A percentile compares a stretch with the other conserved stretches of the same genome.
phyloP scores from a whole-genome alignment of 306 rosid genomes.

The Cucumis hystrix region DNA sequence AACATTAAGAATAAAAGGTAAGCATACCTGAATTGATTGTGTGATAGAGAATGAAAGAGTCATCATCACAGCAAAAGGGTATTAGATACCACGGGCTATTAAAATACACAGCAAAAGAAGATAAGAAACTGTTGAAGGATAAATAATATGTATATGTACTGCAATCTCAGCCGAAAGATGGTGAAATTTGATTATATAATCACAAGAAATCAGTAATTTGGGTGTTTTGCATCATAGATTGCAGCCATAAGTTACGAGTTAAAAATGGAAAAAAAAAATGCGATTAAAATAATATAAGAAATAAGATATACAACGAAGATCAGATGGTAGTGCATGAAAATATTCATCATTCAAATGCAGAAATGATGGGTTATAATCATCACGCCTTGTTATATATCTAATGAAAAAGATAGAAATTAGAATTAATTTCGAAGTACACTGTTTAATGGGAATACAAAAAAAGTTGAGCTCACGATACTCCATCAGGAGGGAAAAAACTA shows the following conservation, averaged over 20 bases:
- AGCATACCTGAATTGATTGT: neutral
- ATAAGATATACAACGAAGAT: constrained; percentile 21
- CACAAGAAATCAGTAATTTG: constrained; percentile 12
- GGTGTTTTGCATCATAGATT: constrained; percentile 28
- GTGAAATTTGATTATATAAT: constrained; percentile 32
- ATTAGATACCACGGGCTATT: constrained; percentile 59
- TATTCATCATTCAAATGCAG: constrained; percentile 49
- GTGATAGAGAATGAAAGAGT: too few relatives aligned
- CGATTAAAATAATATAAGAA: neutral
- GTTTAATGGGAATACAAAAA: neutral
- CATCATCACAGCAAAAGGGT: constrained; percentile 7
- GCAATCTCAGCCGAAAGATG: constrained; percentile 74
- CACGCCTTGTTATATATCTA: constrained; percentile 21
- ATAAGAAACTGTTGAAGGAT: fast-evolving
- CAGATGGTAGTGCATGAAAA: constrained; percentile 84
- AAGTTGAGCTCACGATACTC: neutral
- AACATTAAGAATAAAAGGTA: neutral
- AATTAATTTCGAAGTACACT: neutral
- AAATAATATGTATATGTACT: neutral
- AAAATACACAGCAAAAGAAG: too few relatives aligned
- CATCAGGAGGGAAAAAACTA: neutral
- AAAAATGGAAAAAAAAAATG: neutral
- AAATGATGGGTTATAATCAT: constrained; percentile 41
- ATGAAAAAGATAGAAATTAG: fast-evolving
- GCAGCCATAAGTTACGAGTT: neutral